Evolutionary conservation across 768 basidiomycete species (phyloP).

Genomic region (Royoungia palumana): DNA sequence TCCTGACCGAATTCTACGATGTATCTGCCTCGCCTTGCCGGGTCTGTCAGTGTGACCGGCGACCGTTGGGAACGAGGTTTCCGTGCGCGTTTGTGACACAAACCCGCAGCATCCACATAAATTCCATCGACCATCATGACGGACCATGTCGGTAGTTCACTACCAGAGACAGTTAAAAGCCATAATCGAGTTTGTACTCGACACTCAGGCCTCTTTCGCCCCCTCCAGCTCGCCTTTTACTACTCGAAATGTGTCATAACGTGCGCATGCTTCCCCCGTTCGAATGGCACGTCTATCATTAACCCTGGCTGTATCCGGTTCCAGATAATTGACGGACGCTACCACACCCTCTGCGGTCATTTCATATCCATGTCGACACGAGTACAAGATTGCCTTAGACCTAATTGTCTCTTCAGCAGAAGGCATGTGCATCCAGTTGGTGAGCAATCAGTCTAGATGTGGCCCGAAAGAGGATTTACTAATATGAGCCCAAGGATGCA

Average conservation of each 20-base stretch:
- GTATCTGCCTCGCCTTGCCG: constrained; percentile 36
- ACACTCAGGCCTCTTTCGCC: constrained; percentile 14
- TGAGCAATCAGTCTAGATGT: constrained; percentile 23
- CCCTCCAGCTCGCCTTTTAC: constrained; percentile 6
- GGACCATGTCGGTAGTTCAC: constrained; percentile 11
- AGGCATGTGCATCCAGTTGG: constrained; percentile 58
- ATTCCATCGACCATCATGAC: constrained; percentile 18
- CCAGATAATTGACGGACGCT: constrained; percentile 76
- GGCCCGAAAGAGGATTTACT: constrained; percentile 2
- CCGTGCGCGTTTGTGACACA: constrained; percentile 37
- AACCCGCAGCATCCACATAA: constrained; percentile 29
- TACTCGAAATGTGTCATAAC: constrained; percentile 64
- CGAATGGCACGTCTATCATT: neutral
- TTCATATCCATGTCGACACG: constrained; percentile 71
- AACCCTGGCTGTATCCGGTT: neutral
- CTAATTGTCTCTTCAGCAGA: constrained; percentile 68
- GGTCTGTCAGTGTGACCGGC: constrained; percentile 32
- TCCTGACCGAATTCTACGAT: constrained; percentile 18
- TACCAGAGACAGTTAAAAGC: constrained; percentile 16
- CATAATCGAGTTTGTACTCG: constrained; percentile 14
- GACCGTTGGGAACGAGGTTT: constrained; percentile 36
- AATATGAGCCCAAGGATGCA: constrained; percentile 44
- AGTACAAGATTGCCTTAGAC: constrained; percentile 59
- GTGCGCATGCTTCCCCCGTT: constrained; percentile 38
- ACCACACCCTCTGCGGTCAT: constrained; percentile 65